A percentile compares a stretch with the other conserved stretches of the same genome.
Evolutionary conservation across 805 yeast genomes (phyloP).

Genomic region (Lipomyces sp.): DNA sequence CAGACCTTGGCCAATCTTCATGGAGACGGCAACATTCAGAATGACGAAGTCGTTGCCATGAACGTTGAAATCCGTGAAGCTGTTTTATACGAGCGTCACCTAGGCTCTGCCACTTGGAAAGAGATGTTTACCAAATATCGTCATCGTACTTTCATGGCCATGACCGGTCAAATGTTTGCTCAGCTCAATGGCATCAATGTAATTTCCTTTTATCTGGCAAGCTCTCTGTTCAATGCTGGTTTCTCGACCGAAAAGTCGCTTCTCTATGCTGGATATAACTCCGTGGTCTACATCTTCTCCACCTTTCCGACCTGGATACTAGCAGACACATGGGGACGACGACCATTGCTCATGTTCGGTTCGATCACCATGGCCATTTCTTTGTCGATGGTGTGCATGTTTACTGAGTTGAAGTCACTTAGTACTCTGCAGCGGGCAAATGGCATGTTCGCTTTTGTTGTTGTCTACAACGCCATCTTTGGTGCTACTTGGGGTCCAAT

Average conservation of each 20-base stretch:
- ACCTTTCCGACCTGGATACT: conserved; percentile 66
- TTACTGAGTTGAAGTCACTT: conserved; percentile 27
- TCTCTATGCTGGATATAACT: conserved; percentile 64
- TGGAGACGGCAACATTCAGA: conserved; percentile 74
- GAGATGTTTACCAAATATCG: conserved; percentile 75
- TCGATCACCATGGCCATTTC: conserved; percentile 31
- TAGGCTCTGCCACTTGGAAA: conserved; percentile 73
- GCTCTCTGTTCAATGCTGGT: conserved; percentile 54
- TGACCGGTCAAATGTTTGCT: conserved; percentile 58
- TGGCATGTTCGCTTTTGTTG: conserved; percentile 56
- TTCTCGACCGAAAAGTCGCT: conserved; percentile 50
- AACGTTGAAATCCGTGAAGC: conserved; percentile 80
- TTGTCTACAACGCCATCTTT: conserved; percentile 60
- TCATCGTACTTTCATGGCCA: conserved; percentile 57
- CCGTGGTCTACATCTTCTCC: conserved; percentile 57
- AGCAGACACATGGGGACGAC: conserved; percentile 67
- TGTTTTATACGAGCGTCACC: conserved; percentile 72
- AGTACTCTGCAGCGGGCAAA: conserved; percentile 44
- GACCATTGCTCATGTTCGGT: conserved; percentile 49
- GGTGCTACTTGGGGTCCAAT: conserved; percentile 60
- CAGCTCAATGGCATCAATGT: conserved; percentile 71
- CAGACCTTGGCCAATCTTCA: conserved; percentile 83
- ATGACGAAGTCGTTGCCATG: conserved; percentile 69
- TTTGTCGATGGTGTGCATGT: conserved; percentile 37
- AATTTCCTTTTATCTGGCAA: conserved; percentile 69